A percentile compares a stretch with the other conserved stretches of the same genome.
Conservation (phyloP, 2,329 filamentous ascomycete genomes). For the Amphichorda felina region DNA sequence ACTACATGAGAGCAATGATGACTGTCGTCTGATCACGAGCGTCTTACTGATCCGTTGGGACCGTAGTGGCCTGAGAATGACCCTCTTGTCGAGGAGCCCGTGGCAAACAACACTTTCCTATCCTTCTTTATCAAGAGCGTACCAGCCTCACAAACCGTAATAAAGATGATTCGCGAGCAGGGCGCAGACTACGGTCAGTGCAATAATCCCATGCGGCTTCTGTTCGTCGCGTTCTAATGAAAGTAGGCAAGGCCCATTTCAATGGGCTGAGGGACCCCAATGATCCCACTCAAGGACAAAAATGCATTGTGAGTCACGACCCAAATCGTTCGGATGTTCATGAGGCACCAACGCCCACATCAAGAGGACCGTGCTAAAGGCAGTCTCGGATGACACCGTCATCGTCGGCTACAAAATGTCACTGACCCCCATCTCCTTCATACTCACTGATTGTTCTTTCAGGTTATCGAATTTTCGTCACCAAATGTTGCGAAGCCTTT, state of each 20-base stretch:
- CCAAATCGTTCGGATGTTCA: too few species aligned
- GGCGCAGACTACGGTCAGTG: constrained; percentile 33
- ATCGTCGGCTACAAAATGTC: too few species aligned
- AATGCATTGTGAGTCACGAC: constrained; percentile 34
- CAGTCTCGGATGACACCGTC: too few species aligned
- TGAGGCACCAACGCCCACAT: neutral
- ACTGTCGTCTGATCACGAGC: too few species aligned
- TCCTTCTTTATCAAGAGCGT: constrained; percentile 71
- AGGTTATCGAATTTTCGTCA: constrained; percentile 70
- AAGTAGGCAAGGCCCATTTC: constrained; percentile 47
- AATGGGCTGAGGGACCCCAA: constrained; percentile 49
- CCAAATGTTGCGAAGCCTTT: constrained; percentile 83
- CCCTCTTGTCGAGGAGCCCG: constrained; percentile 60
- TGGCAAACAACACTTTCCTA: constrained; percentile 55
- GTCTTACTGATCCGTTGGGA: too few species aligned
- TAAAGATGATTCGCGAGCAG: constrained; percentile 57
- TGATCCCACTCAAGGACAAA: constrained; percentile 47
- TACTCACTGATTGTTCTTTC: neutral
- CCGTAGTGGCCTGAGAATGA: constrained; percentile 61
- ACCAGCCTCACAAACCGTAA: constrained; percentile 50
- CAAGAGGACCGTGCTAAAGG: too few species aligned
- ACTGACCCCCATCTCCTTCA: too few species aligned
- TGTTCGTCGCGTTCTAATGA: constrained; percentile 1
- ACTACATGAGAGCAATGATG: too few species aligned
- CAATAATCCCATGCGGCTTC: neutral